Evolutionary conservation across 1,284 basidiomycete genomes (phyloP), one percentile per base, ranked within the genome.

Genomic region (Pseudozyma thailandica): DNA sequence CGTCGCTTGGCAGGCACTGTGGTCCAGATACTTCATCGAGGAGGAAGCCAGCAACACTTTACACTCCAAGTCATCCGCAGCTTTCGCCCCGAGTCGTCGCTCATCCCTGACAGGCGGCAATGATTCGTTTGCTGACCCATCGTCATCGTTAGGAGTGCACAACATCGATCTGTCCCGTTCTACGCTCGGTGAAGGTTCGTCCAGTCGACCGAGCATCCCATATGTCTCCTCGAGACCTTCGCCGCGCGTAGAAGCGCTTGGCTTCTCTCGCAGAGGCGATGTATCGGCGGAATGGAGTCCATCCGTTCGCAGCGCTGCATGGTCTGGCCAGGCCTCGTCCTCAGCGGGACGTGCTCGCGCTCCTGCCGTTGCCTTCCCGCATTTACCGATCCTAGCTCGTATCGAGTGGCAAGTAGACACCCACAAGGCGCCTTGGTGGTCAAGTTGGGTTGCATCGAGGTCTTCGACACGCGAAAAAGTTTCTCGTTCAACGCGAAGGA

Each of bases 371-470:
- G 48, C 45, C 18, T 51, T 58, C 5, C 54, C 66, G 9, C 70
- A 58, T 12, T 28, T 82, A 27, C 80, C 80, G 7, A 82, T 82
- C 41, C 73, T 82, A 18, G 78, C 71, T 4, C 68, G 71, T 23
- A 69, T 82, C 33, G 80, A 82, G 42, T 82, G 79, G 79, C 65
- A 71, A 30, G 78, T 82, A 15, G 80, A 82, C 42, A 50, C 63
- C 9, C 49, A 49, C 30, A 72, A 74, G 18, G 80, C 80, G 6
- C 50, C 65, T 1, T 82, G 80, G 80, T 82, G 80, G 80, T 51
- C 51, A 13, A 31, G 26, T 23, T 78, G 73, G 65, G 20, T 59
- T 15, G 50, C 56, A 10, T 53, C 58, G 9, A 53, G 59, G 25
- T 33, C 20, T 9, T 21, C 35, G 21, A 13, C 23, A 2, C 26